A percentile compares a stretch with the other conserved stretches of the same genome.
Conservation (phyloP, 306 rosid genomes). For the Glycine soja region DNA sequence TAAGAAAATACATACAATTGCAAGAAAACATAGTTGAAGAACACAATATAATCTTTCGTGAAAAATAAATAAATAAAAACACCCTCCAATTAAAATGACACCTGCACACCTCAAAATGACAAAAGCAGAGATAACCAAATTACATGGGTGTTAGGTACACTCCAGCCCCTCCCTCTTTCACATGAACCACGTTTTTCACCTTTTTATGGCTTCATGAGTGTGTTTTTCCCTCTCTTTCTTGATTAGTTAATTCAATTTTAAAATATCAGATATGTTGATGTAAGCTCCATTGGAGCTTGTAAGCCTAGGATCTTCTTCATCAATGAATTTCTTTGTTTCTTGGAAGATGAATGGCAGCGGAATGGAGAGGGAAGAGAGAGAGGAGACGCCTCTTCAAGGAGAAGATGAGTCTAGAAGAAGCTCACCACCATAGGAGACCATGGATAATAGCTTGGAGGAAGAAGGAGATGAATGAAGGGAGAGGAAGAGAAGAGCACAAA, state of each 20-base stretch:
- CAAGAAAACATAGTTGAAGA: neutral
- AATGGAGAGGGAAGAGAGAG: no score
- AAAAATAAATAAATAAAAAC: neutral
- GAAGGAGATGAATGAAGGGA: no score
- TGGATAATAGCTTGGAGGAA: no score
- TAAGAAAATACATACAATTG: neutral
- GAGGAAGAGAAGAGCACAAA: no score
- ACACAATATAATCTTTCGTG: neutral
- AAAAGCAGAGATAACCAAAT: neutral
- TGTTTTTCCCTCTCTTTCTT: neutral
- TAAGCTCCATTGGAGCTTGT: no score
- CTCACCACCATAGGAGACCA: no score
- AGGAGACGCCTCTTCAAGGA: no score
- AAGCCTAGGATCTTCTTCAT: no score
- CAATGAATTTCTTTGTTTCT: no score
- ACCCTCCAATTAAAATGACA: conserved; percentile 5
- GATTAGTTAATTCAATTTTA: neutral
- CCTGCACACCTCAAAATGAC: neutral
- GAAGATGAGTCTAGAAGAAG: no score
- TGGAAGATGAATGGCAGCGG: no score
- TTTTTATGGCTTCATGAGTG: neutral
- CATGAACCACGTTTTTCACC: neutral
- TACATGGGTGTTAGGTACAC: neutral
- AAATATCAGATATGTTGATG: neutral
- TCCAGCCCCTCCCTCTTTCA: neutral